phyloP scores from a whole-genome alignment of 768 basidiomycete species.

The Tulasnella sp. region DNA sequence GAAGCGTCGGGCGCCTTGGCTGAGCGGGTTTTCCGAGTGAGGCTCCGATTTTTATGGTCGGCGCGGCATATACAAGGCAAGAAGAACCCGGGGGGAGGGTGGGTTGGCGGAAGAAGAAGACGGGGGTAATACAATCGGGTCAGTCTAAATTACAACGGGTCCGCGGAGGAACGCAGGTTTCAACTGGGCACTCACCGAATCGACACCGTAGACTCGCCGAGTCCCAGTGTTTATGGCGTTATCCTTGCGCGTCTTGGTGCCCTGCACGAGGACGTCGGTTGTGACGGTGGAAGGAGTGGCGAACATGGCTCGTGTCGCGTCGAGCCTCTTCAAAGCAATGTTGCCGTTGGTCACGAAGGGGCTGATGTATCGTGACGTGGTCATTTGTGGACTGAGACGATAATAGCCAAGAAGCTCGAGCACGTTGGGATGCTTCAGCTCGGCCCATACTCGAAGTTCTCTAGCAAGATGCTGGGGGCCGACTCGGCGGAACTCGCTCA shows the following conservation, averaged over 20 bases:
- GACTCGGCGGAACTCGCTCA: neutral
- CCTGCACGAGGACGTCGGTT: conserved; percentile 68
- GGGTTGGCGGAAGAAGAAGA: conserved; percentile 40
- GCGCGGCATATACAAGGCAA: neutral
- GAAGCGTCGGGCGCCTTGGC: conserved; percentile 22
- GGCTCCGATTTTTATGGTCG: conserved; percentile 42
- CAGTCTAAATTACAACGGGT: conserved; percentile 19
- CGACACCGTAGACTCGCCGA: conserved; percentile 67
- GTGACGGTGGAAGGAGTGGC: conserved; percentile 77
- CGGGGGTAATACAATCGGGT: conserved; percentile 38
- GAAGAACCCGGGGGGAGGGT: neutral
- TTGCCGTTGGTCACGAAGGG: neutral
- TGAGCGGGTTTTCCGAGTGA: conserved; percentile 47
- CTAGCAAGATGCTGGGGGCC: neutral
- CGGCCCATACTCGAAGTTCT: neutral
- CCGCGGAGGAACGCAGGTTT: neutral
- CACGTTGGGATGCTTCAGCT: neutral
- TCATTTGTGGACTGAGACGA: no score
- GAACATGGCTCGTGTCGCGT: conserved; percentile 71
- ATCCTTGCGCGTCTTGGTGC: conserved; percentile 61
- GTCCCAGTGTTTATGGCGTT: conserved; percentile 55
- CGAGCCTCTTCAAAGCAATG: conserved; percentile 70
- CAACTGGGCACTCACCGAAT: conserved; percentile 56
- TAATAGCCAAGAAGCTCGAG: neutral
- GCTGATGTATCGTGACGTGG: neutral